Base-by-base conservation (phyloP, 2,329 filamentous ascomycete species). In the Leptosphaerulina australis region DNA sequence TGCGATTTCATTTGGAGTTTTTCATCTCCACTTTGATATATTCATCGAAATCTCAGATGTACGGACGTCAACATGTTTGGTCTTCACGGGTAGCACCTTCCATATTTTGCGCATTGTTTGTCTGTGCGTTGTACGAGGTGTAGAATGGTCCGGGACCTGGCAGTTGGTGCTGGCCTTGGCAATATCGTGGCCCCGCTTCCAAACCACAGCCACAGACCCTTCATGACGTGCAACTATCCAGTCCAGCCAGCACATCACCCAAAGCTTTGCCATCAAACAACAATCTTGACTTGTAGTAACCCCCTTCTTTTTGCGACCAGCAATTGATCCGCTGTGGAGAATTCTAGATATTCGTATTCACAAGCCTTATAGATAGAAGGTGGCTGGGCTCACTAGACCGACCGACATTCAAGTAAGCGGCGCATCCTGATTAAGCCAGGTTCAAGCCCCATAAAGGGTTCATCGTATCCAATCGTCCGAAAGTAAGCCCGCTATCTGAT, bases 401-500 rank as follows among this genome's bases (percentile, higher is more conserved):
- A 46, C 29, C n/a, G 31, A 51, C 26, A 51, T 37, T 51, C 48
- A 31, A 46, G 17, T 46, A 46, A 43, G 48, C 31, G 31, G 48
- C 48, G 41, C 43, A 3, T 25, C 48, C 44, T 39, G 50, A 47
- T 53, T 38, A 24, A 39, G 50, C 29, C 22, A 53, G 39, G 43
- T 5, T 14, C 50, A 48, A 47, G 50, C 50, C 50, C 44, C 38
- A 31, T 36, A 10, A 24, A 17, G 26, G n/a, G 17, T 28, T 30
- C 38, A 44, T 38, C 43, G 43, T 47, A 47, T 44, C 37, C 50
- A 47, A 52, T 37, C 43, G 49, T 44, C 49, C 37, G 28, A 38
- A 44, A 37, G 9, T 2, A 21, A 26, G 38, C 8, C 22, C 43
- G 17, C 50, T 44, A 53, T 35, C 34, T 44, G 7, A n/a, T 47